These are phyloP conservation scores for Nakaseomyces sp. DNA, from an alignment of 1,139 yeast species.

Conservation along the genomic window DNA sequence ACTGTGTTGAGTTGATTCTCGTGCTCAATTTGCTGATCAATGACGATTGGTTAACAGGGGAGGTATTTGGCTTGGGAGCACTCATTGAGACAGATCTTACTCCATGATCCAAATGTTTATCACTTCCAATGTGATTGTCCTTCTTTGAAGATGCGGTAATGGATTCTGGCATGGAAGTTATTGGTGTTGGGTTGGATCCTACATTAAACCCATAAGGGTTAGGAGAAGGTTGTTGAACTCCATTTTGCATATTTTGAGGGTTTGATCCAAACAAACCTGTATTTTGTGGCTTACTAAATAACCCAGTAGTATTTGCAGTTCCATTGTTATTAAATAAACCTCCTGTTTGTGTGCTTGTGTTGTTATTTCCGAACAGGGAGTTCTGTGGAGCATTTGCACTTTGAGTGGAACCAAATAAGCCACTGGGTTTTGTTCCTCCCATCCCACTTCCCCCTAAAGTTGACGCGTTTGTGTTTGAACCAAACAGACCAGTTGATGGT, in stretches of 20 bases:
- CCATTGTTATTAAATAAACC: slow-evolving; percentile 20
- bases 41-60: slow-evolving; percentile 18
- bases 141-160: slow-evolving; percentile 20
- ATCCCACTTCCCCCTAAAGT: neutral
- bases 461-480: slow-evolving; percentile 1
- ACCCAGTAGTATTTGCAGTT: slow-evolving; percentile 8
- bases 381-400: neutral
- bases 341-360: slow-evolving; percentile 14
- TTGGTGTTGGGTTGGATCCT: slow-evolving; percentile 17
- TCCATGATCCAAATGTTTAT: neutral
- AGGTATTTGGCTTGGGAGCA: slow-evolving; percentile 10
- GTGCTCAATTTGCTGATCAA: slow-evolving; percentile 32
- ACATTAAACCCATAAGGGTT: slow-evolving; percentile 30
- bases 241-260: neutral
- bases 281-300: slow-evolving; percentile 9
- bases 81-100: slow-evolving; percentile 4
- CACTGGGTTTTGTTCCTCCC: slow-evolving; percentile 4
- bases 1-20: slow-evolving; percentile 24
- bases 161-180: slow-evolving; percentile 34
- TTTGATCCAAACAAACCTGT: slow-evolving; percentile 15
- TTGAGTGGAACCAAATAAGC: slow-evolving; percentile 13
- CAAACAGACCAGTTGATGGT: slow-evolving; percentile 1
- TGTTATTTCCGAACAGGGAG: slow-evolving; percentile 9
- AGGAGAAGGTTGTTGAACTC: slow-evolving; percentile 4
- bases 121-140: neutral